Evolutionary conservation across 768 basidiomycete species (phyloP).

Genomic region (Calvatia gigantea): DNA sequence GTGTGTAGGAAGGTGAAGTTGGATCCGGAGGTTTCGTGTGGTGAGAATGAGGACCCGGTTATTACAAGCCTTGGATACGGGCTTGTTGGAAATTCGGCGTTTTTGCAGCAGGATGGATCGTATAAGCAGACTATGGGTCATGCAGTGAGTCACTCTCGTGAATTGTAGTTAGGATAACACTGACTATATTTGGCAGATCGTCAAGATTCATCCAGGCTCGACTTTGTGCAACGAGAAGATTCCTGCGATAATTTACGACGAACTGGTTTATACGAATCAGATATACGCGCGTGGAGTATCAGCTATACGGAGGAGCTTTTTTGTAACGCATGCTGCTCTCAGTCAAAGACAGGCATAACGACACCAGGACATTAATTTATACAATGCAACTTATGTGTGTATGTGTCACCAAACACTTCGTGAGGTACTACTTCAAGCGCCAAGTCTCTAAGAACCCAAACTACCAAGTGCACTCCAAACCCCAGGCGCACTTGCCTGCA

Average conservation of each 20-base stretch:
- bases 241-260: conserved; percentile 88
- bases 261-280: conserved; percentile 82
- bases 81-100: conserved; percentile 77
- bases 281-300: conserved; percentile 95
- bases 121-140: conserved; percentile 83
- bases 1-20: conserved; percentile 59
- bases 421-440: too few relatives aligned
- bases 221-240: conserved; percentile 76
- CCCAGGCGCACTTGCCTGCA: conserved; percentile 17
- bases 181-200: conserved; percentile 33
- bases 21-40: conserved; percentile 55
- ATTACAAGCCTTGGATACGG: conserved; percentile 73
- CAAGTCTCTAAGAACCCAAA: conserved; percentile 1
- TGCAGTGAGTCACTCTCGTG: conserved; percentile 38
- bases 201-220: conserved; percentile 93
- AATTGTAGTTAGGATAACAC: background rate
- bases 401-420: background rate
- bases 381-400: background rate
- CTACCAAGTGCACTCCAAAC: conserved; percentile 23
- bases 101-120: conserved; percentile 79
- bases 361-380: too few relatives aligned
- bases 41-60: conserved; percentile 65
- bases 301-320: conserved; percentile 57
- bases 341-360: conserved; percentile 28
- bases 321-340: conserved; percentile 30